These are phyloP conservation scores for Argentina anserina DNA, from an alignment of 306 rosid species.

Conservation along the genomic window DNA sequence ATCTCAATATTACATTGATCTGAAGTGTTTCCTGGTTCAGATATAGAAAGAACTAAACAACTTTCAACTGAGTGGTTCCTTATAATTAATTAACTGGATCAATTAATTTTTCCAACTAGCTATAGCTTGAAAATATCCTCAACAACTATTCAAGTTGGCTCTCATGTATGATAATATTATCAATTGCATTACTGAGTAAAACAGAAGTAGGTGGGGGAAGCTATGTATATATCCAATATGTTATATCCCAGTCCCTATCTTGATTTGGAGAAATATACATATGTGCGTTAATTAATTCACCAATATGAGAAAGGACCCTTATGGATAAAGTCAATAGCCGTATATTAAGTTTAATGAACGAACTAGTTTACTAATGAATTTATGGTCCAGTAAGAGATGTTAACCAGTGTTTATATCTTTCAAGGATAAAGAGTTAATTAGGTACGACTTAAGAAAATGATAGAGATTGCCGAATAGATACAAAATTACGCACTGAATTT, in stretches of 20 bases:
- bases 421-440: not conserved
- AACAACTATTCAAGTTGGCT: constrained; percentile 24
- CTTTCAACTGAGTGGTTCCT: constrained; percentile 37
- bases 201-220: constrained; percentile 24
- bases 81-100: constrained; percentile 12
- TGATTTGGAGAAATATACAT: not conserved
- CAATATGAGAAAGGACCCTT: constrained; percentile 19
- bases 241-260: constrained; percentile 16
- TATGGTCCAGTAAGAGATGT: constrained; percentile 13
- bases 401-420: not conserved
- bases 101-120: constrained; percentile 5
- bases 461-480: not conserved
- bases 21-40: constrained; percentile 24
- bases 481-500: not conserved
- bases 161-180: constrained; percentile 1
- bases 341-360: not conserved
- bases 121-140: constrained; percentile 19
- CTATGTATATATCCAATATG: constrained; percentile 5
- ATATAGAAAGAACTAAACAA: constrained; percentile 20
- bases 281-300: constrained; percentile 5
- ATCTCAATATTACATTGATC: constrained; percentile 9
- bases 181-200: constrained; percentile 12
- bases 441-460: not conserved
- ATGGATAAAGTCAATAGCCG: constrained; percentile 4
- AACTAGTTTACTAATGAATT: not conserved